phyloP scores from a whole-genome alignment of 768 basidiomycete genomes.

The Dioszegia aurantiaca region DNA sequence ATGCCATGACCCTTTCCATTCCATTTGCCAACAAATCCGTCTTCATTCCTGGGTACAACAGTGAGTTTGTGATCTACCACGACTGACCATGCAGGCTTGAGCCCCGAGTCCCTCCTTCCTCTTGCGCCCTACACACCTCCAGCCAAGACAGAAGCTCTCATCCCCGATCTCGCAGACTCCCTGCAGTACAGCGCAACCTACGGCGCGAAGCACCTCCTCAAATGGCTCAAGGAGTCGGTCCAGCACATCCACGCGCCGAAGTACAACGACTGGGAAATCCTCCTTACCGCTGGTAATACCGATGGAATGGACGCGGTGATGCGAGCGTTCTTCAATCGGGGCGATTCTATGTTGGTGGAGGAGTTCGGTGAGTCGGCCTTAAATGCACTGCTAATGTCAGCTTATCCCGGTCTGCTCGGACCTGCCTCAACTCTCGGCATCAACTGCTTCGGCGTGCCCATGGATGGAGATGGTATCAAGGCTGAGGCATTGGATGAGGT shows the following conservation, averaged over 20 bases:
- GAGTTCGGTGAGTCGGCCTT: slow-evolving; percentile 66
- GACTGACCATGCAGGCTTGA: slow-evolving; percentile 12
- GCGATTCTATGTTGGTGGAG: slow-evolving; percentile 52
- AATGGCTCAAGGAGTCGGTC: slow-evolving; percentile 37
- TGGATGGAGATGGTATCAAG: slow-evolving; percentile 69
- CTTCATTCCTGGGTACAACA: slow-evolving; percentile 35
- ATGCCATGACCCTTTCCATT: slow-evolving; percentile 41
- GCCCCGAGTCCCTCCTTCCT: slow-evolving; percentile 26
- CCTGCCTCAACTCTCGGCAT: slow-evolving; percentile 57
- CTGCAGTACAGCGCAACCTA: slow-evolving; percentile 36
- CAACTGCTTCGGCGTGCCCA: slow-evolving; percentile 54
- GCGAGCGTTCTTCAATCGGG: slow-evolving; percentile 27
- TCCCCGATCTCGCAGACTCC: slow-evolving; percentile 31
- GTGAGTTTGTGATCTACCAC: slow-evolving; percentile 27
- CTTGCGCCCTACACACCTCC: slow-evolving; percentile 28
- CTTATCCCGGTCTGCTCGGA: slow-evolving; percentile 53
- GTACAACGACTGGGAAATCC: slow-evolving; percentile 60
- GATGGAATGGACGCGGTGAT: slow-evolving; percentile 56
- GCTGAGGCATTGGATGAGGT: slow-evolving; percentile 60
- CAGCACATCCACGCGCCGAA: slow-evolving; percentile 48
- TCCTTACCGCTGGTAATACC: slow-evolving; percentile 68
- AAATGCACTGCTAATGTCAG: slow-evolving; percentile 10
- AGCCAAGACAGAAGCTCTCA: slow-evolving; percentile 25
- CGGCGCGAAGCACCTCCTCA: slow-evolving; percentile 30
- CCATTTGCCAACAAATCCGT: slow-evolving; percentile 40